Base-by-base conservation (phyloP, 2,329 filamentous ascomycete species). In the Epichloe baconii region DNA sequence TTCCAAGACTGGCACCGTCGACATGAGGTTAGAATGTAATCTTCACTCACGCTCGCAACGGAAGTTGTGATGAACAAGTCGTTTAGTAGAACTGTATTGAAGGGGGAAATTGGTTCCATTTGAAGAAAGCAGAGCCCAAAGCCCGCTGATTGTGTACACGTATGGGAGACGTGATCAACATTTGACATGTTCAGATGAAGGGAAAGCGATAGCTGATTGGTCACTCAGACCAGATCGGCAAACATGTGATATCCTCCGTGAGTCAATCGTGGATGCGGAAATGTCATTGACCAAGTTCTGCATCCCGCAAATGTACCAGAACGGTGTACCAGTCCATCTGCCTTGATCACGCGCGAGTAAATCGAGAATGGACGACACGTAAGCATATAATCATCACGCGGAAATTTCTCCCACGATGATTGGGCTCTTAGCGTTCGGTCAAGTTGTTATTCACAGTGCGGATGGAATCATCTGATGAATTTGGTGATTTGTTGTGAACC, bases 11-110 rank as follows among this genome's bases (percentile, higher is more conserved):
- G 54, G 52, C 40, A 50, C 44, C 15, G 52, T 38, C 50, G 59
- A 53, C 59, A 61, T 61, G 43, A 51, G 56, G 48, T 7, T 37
- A n/a, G 31, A 45, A 26, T 17, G 36, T 26, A 17, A 34, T 10
- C 11, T 31, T 45, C 23, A 26, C 34, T 12, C 12, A 21, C 31
- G 47, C 31, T 43, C 17, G 11, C 47, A 35, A 37, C 7, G 38
- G 43, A 7, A 15, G n/a, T 38, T 7, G 23, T 34, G 42, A 21
- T 50, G 48, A 48, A 31, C 14, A 31, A 19, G 34, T 23, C 36
- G 11, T 10, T 8, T 19, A 37, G 19, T 5, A 12, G 21, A 43
- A 19, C 6, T 21, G 34, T 5, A n/a, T 31, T 31, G 6, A 26
- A 17, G 34, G 17, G 8, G 11, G 14, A 15, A 5, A 21, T 4